phyloP scores from a whole-genome alignment of 2,329 filamentous ascomycete genomes.

The Diaporthe citrichinensis region DNA sequence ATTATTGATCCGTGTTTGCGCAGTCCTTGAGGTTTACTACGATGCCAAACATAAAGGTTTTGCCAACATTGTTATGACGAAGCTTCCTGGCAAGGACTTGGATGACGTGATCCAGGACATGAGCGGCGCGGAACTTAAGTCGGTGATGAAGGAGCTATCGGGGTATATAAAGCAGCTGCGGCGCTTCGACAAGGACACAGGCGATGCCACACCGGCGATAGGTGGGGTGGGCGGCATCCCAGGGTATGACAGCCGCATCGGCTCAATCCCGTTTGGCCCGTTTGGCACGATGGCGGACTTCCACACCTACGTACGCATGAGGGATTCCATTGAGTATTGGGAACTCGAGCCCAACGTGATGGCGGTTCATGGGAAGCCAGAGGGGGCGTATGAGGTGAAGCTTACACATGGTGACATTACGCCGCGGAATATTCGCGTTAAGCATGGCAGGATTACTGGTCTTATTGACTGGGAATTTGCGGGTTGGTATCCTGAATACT shows the following conservation, averaged over 20 bases:
- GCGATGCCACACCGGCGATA: background rate
- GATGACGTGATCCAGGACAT: background rate
- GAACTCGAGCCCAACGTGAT: constrained; percentile 3
- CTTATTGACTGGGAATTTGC: constrained; percentile 63
- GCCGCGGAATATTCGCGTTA: constrained; percentile 59
- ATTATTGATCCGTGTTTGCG: background rate
- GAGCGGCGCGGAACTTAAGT: background rate
- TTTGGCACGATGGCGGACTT: background rate
- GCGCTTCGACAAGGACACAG: background rate
- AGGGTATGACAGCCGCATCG: background rate
- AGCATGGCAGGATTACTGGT: constrained; percentile 55
- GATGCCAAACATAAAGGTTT: background rate
- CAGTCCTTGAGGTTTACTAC: constrained; percentile 35
- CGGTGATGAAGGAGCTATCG: constrained; percentile 7
- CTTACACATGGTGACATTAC: constrained; percentile 67
- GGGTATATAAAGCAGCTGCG: constrained; percentile 33
- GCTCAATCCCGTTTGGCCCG: background rate
- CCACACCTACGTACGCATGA: constrained; percentile 36
- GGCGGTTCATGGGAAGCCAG: constrained; percentile 26
- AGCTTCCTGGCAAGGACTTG: constrained; percentile 8
- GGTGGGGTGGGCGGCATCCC: constrained; percentile 23
- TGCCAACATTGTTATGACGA: constrained; percentile 33
- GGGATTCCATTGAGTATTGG: constrained; percentile 25
- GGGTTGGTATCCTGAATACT: constrained; percentile 61
- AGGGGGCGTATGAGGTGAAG: background rate